Base-by-base conservation (phyloP, 2,329 filamentous ascomycete genomes). In the Trichoderma guizhouense region DNA sequence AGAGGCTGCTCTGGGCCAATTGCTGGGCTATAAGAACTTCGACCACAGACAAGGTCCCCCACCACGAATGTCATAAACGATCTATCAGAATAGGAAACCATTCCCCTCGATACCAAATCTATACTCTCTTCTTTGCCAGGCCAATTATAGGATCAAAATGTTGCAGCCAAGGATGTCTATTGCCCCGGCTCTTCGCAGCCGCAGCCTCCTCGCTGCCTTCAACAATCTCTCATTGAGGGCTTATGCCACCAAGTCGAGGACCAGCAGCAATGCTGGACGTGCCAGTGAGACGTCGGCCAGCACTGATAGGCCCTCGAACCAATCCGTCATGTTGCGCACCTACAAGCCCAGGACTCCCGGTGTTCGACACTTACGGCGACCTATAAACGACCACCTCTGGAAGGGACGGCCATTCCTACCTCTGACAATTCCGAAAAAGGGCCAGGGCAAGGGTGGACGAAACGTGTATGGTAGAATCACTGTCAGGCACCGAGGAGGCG, bases 351-450 rank as follows among this genome's bases (percentile, higher is more conserved):
- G 94, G 77, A 98, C 96, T 1, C 95, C 95, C 14, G 96, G 96
- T 87, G 83, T 97, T 72, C 91, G 96, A 78, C 96, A 99, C 88
- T 86, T 99, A 75, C 92, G 92, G 81, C 90, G 96, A 57, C 94
- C 96, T 15, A 91, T 98, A 83, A 98, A 98, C 83, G 94, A 98
- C 78, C 96, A 99, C 82, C 85, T 99, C 60, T 98, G 94, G 94
- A 98, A 97, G 83, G 96, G 96, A 72, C 88, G 94, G 71, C 93
- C 96, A 1, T 90, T 92, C 76, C 86, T 93, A 39, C 89, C 91
- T 65, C 87, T 99, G 81, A 99, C 97, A 12, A 93, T 94, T 78
- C 90, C 94, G 47, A 97, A 98, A 82, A 95, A 95, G 81, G 96
- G 96, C 18, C 94, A 97, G 77, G 91, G 89, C 67, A 96, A 97